phyloP scores from a whole-genome alignment of 306 rosid genomes.

The Lathyrus oleraceus region DNA sequence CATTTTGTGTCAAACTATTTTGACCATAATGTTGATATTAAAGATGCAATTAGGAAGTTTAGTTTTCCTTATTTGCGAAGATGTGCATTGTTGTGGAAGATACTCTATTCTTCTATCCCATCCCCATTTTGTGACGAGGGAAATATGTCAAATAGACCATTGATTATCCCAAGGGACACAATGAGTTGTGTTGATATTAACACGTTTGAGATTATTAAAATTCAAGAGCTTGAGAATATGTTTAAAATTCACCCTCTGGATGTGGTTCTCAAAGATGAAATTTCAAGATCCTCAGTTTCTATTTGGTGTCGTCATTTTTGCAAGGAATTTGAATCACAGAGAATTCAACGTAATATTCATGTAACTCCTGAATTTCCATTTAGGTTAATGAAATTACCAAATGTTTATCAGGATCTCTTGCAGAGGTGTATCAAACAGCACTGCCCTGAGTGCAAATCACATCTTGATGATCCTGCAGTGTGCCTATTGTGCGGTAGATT shows the following conservation, averaged over 20 bases:
- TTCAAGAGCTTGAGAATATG: constrained; percentile 73
- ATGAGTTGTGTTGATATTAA: constrained; percentile 47
- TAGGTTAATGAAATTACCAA: constrained; percentile 79
- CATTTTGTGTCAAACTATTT: constrained; percentile 64
- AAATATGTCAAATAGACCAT: constrained; percentile 50
- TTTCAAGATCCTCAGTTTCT: constrained; percentile 53
- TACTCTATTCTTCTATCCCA: constrained; percentile 59
- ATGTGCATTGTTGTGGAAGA: constrained; percentile 78
- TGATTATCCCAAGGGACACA: constrained; percentile 46
- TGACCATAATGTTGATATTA: constrained; percentile 54
- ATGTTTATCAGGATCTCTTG: constrained; percentile 84
- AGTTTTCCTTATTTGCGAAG: constrained; percentile 87
- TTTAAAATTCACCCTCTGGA: constrained; percentile 77
- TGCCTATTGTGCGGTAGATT: too few relatives aligned
- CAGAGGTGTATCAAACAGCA: constrained; percentile 90
- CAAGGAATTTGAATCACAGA: constrained; percentile 54
- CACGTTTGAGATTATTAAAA: constrained; percentile 54
- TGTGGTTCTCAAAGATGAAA: constrained; percentile 67
- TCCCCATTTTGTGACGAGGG: constrained; percentile 68
- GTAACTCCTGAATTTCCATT: constrained; percentile 82
- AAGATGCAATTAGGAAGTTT: constrained; percentile 59
- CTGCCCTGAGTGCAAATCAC: constrained; percentile 74
- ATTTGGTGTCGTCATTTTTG: constrained; percentile 75
- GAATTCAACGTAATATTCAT: constrained; percentile 46
- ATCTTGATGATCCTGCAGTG: too few relatives aligned